Evolutionary conservation across 345 rosid genomes (phyloP).

Genomic region (Brassica juncea): DNA sequence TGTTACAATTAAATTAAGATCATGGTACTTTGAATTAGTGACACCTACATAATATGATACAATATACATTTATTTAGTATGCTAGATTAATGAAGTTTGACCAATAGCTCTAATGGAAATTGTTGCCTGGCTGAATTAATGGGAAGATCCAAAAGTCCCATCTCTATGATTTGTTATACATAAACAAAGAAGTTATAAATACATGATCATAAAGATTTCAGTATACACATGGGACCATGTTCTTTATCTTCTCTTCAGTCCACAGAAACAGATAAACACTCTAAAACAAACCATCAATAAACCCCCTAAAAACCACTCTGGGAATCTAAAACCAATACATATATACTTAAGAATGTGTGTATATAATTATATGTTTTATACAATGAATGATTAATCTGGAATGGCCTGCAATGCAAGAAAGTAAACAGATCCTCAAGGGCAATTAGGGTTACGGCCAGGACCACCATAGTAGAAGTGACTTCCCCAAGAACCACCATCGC

Average conservation of each 20-base stretch:
- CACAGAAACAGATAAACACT: slow-evolving; percentile 25
- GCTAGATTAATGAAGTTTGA: background rate
- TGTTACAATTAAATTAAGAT: background rate
- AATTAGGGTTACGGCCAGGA: slow-evolving; percentile 64
- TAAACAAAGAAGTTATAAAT: slow-evolving; percentile 31
- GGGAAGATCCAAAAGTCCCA: slow-evolving; percentile 31
- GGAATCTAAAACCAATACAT: slow-evolving; percentile 12
- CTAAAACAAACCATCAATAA: background rate
- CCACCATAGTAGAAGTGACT: slow-evolving; percentile 73
- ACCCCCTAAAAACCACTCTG: slow-evolving; percentile 21
- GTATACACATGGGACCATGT: slow-evolving; percentile 43
- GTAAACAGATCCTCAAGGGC: slow-evolving; percentile 49
- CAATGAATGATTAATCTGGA: slow-evolving; percentile 31
- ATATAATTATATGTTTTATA: slow-evolving; percentile 34
- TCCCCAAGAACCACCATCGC: slow-evolving; percentile 64
- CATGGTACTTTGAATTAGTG: background rate
- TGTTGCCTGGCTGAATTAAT: background rate
- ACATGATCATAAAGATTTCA: slow-evolving; percentile 20
- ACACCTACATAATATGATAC: background rate
- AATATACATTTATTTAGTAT: background rate
- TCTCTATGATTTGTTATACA: slow-evolving; percentile 21
- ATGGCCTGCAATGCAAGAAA: slow-evolving; percentile 20
- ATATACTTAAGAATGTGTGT: slow-evolving; percentile 31
- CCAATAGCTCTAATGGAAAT: slow-evolving; percentile 14
- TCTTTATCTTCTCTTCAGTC: slow-evolving; percentile 31